Evolutionary conservation across 2,329 filamentous ascomycete genomes (phyloP).

Genomic region (Emmonsiellopsis sp.): DNA sequence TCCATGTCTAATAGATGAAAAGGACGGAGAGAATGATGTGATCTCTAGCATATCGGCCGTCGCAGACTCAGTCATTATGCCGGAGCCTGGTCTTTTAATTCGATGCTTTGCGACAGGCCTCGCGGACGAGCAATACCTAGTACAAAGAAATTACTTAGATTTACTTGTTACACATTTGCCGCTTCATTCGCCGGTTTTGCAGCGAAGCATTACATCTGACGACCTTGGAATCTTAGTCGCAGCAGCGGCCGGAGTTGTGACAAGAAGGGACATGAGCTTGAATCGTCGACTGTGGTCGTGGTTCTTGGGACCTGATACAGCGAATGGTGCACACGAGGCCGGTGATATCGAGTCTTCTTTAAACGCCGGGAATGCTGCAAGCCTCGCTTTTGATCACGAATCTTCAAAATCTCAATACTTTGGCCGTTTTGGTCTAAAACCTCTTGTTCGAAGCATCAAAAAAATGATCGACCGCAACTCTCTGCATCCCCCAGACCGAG

Average conservation of each 20-base stretch:
- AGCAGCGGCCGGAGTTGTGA: conserved; percentile 79
- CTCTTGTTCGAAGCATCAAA: conserved; percentile 65
- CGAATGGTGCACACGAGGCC: conserved; percentile 29
- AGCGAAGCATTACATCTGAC: conserved; percentile 59
- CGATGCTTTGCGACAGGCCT: conserved; percentile 89
- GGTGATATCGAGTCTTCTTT: conserved; percentile 21
- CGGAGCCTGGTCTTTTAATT: conserved; percentile 82
- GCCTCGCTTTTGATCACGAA: conserved; percentile 31
- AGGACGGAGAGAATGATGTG: conserved; percentile 19
- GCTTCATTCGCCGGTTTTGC: conserved; percentile 71
- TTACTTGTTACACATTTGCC: conserved; percentile 84
- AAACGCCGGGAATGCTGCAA: conserved; percentile 19
- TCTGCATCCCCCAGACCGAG: conserved; percentile 55
- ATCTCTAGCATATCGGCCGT: conserved; percentile 25
- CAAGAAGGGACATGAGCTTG: conserved; percentile 88
- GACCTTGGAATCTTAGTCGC: conserved; percentile 76
- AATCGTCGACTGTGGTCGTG: conserved; percentile 94
- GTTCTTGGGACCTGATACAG: conserved; percentile 74
- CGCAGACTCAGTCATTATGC: conserved; percentile 47
- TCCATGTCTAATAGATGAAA: conserved; percentile 21
- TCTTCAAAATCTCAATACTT: conserved; percentile 70
- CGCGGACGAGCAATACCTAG: conserved; percentile 75
- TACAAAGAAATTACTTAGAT: conserved; percentile 90
- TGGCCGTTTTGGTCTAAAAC: conserved; percentile 64
- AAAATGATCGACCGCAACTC: conserved; percentile 59